Conservation (phyloP, 2,329 filamentous ascomycete genomes). For the Phyllachora maydis region DNA sequence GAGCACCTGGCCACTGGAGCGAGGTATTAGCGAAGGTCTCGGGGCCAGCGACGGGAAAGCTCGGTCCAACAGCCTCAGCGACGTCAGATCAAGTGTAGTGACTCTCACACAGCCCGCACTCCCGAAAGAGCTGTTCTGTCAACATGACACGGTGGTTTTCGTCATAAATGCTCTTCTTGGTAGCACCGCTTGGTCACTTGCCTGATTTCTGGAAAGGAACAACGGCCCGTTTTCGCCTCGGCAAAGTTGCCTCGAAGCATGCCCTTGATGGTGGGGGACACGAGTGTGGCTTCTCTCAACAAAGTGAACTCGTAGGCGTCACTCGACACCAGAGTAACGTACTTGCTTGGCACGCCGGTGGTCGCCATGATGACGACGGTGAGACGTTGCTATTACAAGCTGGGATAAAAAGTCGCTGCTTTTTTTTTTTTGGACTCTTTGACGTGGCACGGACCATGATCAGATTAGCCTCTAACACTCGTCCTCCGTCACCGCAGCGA, state of each 20-base stretch:
- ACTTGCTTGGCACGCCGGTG: constrained; percentile 26
- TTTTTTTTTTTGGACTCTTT: no score
- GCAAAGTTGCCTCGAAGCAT: constrained; percentile 50
- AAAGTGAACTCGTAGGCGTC: constrained; percentile 65
- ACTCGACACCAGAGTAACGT: constrained; percentile 55
- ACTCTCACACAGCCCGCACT: constrained; percentile 28
- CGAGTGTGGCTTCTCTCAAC: constrained; percentile 45
- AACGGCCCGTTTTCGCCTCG: constrained; percentile 43
- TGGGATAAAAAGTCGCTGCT: constrained; percentile 1
- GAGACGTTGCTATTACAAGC: no score
- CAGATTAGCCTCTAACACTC: no score
- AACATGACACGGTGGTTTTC: no score
- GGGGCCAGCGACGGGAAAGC: neutral
- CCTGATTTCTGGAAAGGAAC: constrained; percentile 55
- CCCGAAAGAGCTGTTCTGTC: constrained; percentile 19
- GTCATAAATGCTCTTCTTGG: no score
- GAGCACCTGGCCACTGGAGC: constrained; percentile 47
- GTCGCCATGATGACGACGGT: constrained; percentile 6
- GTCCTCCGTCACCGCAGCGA: no score
- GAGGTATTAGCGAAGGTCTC: no score
- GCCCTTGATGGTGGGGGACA: constrained; percentile 52
- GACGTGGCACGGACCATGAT: constrained; percentile 69
- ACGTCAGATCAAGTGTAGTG: constrained; percentile 45
- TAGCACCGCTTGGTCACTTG: no score
- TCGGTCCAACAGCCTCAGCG: constrained; percentile 1